phyloP scores from a whole-genome alignment of 805 yeast genomes.

The Candida rishiriensis region DNA sequence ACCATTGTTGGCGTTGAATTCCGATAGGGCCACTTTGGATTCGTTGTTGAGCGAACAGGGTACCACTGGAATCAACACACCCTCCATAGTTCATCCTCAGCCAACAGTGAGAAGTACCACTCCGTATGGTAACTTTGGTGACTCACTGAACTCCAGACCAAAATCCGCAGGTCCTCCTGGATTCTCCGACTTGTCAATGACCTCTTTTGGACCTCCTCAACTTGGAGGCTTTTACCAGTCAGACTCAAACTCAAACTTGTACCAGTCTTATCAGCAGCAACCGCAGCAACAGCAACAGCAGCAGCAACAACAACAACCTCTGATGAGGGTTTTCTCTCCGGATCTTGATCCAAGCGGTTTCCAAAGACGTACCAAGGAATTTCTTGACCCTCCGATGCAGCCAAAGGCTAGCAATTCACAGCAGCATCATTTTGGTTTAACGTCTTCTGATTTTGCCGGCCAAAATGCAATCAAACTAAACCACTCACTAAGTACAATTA shows the following conservation, averaged over 20 bases:
- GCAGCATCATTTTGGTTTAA: constrained; percentile 14
- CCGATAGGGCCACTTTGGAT: constrained; percentile 36
- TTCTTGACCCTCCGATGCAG: constrained; percentile 8
- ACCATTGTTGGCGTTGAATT: constrained; percentile 28
- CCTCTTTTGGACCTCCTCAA: constrained; percentile 2
- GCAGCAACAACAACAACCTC: constrained; percentile 10
- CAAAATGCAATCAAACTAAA: constrained; percentile 26
- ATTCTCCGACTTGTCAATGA: constrained; percentile 13
- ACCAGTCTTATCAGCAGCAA: constrained; percentile 10
- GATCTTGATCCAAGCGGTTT: constrained; percentile 19
- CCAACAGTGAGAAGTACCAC: constrained; percentile 5
- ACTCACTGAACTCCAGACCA: constrained; percentile 33
- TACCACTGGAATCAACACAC: constrained; percentile 3
- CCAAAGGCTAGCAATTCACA: not conserved
- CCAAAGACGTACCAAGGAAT: constrained; percentile 18
- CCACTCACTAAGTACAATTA: constrained; percentile 26
- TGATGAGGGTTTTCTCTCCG: constrained; percentile 26
- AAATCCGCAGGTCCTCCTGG: constrained; percentile 45
- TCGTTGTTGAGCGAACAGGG: constrained; percentile 30
- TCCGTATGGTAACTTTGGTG: constrained; percentile 5
- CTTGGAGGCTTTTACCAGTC: not conserved
- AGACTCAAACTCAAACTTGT: not conserved
- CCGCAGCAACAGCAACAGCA: not conserved
- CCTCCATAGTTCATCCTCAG: constrained; percentile 2
- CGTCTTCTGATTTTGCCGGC: constrained; percentile 20